Evolutionary conservation across 208 protist genomes (phyloP), one percentile per base, ranked within the genome.

Genomic region (Lotmaria passim): DNA sequence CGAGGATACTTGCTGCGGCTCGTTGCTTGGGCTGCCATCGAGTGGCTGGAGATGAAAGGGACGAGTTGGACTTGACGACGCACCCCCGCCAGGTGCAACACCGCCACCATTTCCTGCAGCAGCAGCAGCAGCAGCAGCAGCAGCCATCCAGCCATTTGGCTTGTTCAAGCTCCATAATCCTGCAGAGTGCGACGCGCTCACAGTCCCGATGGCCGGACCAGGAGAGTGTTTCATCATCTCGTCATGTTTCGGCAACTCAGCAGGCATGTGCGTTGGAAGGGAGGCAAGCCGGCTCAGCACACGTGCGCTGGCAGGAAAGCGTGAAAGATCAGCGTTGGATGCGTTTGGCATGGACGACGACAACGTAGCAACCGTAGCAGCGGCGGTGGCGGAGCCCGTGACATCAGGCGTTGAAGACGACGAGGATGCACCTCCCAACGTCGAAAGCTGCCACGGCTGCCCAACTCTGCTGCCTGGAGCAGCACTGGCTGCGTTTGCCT

Each of bases 41-140:
- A 75, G 41, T 2, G 70, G 70, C 26, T 66, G 61, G 14, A 75
- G 70, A 43, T 75, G 70, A 30, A 69, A 75, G 17, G 70, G 70
- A 21, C 70, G 59, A 19, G 61, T 59, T 4, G 70, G 28, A 34
- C 61, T 68, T 7, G 38, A 17, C 0, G 43, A 34, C 15, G 15
- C 7, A 0, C 56, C 53, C 7, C 47, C 47, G 8, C 47, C 47
- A 33, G 21, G 7, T 12, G 6, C 47, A 8, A 11, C 56, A 34
- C 56, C 36, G 10, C 34, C 7, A 44, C 34, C 31, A 17, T 0
- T 41, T 4, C 8, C 23, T 15, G 15, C 33, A 51, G 21, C 38
- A 3, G 17, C 30, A 10, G 1, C 33, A 7, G 10, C 33, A n/a
- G 17, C 33, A 43, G 17, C 53, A 24, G 23, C 56, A 8, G 57